Evolutionary conservation across 2,329 filamentous ascomycete genomes (phyloP).

Genomic region (Fusarium tjaetaba): DNA sequence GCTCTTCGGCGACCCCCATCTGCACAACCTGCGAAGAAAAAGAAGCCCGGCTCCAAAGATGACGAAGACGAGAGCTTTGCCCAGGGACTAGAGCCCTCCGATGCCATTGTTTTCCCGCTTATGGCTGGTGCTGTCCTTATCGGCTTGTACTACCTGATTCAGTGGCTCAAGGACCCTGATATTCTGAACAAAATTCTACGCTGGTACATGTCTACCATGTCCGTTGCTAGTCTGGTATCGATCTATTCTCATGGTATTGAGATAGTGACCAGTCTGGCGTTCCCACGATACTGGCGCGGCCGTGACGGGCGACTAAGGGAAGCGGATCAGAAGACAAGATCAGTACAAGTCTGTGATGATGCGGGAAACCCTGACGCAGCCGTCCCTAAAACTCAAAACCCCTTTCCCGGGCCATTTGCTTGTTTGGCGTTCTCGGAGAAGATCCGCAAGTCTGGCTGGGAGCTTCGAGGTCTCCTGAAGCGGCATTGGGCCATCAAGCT

Average conservation of each 20-base stretch:
- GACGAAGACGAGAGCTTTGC: slow-evolving; percentile 61
- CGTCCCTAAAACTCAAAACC: slow-evolving; percentile 36
- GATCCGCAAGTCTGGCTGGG: slow-evolving; percentile 53
- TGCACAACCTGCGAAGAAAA: slow-evolving; percentile 69
- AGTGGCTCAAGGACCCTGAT: slow-evolving; percentile 84
- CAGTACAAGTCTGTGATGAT: slow-evolving; percentile 52
- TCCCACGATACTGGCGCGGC: slow-evolving; percentile 75
- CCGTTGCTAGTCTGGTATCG: slow-evolving; percentile 78
- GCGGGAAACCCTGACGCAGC: slow-evolving; percentile 44
- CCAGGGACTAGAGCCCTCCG: slow-evolving; percentile 69
- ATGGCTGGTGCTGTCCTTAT: slow-evolving; percentile 77
- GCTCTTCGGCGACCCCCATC: slow-evolving; percentile 85
- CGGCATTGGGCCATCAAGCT: slow-evolving; percentile 63
- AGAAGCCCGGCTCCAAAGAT: slow-evolving; percentile 53
- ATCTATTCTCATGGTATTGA: slow-evolving; percentile 78
- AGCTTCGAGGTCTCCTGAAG: slow-evolving; percentile 59
- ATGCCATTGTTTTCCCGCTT: slow-evolving; percentile 87
- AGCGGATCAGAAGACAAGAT: slow-evolving; percentile 54
- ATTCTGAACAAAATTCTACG: slow-evolving; percentile 85
- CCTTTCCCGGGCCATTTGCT: slow-evolving; percentile 47
- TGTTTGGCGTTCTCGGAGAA: slow-evolving; percentile 47
- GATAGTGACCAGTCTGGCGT: slow-evolving; percentile 72
- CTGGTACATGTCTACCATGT: slow-evolving; percentile 83
- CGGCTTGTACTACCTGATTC: slow-evolving; percentile 86
- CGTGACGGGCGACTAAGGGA: slow-evolving; percentile 55